Base-by-base conservation (phyloP, 495 filamentous ascomycete species). In the Durotheca rogersii region DNA sequence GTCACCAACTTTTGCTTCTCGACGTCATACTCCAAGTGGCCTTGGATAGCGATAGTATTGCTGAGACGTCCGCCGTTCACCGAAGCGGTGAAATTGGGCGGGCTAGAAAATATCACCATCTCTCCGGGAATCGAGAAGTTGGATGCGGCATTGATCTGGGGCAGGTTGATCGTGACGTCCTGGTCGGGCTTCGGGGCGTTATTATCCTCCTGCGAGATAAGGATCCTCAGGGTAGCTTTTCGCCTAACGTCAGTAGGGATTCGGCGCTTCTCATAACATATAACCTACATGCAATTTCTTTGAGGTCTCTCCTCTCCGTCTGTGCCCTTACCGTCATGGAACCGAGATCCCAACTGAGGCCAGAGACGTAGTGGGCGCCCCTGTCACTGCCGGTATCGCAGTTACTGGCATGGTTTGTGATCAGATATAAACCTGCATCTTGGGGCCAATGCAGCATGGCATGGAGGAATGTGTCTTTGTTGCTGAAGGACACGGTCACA, bases 1-100 rank as follows among this genome's bases (percentile, higher is more conserved):
- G 32, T 44, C n/a, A 62, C 21, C 14, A 65, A 21, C 3, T 58
- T 47, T 14, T 47, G 34, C 2, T 30, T 38, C 4, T 53, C 48
- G 41, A 63, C 60, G 37, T 63, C 53, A 33, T 65, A 67, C 17
- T 38, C 40, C 20, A 67, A 59, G 42, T 65, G 56, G n/a, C 64
- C 64, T 29, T 58, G 63, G 38, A 67, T 65, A 9, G 59, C 41
- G 9, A 57, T 53, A 21, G 60, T 54, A 6, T 55, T 47, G 18
- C 53, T 53, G 29, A 67, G 60, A 20, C 46, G 58, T 9, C 61
- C 61, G 4, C 16, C 18, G 11, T 62, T 48, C 21, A 56, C 53
- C 7, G 43, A 55, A 11, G 61, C 53, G 10, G 47, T 61, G 23
- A 67, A 53, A 34, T 49, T 47, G 12, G 58, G 55, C 1, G 52